These are phyloP conservation scores for Urochloa ruziziensis DNA, from an alignment of 176 grass and related monocot species.

Conservation along the genomic window DNA sequence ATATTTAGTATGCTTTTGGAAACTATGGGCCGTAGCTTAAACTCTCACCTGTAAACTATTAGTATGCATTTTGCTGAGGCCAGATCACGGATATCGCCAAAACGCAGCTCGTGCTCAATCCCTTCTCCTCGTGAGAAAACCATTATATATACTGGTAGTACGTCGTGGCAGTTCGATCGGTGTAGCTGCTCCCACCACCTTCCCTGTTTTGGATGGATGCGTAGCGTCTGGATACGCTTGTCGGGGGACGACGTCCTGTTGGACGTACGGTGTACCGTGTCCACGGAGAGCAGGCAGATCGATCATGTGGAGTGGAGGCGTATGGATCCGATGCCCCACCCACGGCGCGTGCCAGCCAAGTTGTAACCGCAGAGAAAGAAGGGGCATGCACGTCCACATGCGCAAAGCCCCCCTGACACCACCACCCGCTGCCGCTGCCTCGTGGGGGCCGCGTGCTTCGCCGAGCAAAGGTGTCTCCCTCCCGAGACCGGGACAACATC, in stretches of 20 bases:
- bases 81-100: neutral
- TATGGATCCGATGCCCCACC: conserved; percentile 9
- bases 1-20: no score
- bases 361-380: neutral
- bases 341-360: neutral
- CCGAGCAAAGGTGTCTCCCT: neutral
- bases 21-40: no score
- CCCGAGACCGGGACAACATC: neutral
- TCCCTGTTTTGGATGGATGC: neutral
- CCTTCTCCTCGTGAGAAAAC: neutral
- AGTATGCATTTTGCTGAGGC: no score
- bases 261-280: neutral
- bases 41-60: no score
- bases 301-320: neutral
- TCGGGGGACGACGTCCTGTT: neutral
- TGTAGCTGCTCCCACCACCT: neutral
- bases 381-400: neutral
- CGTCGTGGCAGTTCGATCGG: neutral
- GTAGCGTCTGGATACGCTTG: neutral
- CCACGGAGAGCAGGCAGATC: neutral
- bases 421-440: neutral
- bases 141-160: neutral
- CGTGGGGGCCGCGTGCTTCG: neutral
- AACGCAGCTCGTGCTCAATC: neutral
- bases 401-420: neutral